Base-by-base conservation (phyloP, 305 asterid genomes). In the Solanum hybrid region DNA sequence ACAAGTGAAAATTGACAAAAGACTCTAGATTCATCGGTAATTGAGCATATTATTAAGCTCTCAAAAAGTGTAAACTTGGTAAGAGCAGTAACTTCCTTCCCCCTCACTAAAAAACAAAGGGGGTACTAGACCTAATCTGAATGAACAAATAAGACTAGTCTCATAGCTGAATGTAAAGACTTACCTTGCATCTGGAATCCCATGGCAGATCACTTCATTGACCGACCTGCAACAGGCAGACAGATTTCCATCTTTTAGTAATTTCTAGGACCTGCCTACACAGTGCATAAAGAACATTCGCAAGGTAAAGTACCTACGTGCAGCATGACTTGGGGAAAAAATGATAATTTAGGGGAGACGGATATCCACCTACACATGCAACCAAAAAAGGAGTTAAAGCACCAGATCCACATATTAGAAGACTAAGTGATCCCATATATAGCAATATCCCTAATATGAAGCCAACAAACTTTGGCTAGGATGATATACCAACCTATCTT, bases 121-220 rank as follows among this genome's bases (percentile, higher is more conserved):
- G 87, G n/a, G 13, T 9, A 12, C n/a, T 11, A 77, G 26, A 64
- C 13, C 76, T 61, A 86, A 77, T 13, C n/a, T 64, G 75, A 82
- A 37, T 28, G 39, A 77, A 61, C 69, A 42, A 77, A 12, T 61
- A 78, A 57, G 85, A 78, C 76, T 88, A 37, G 64, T 26, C 80
- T 86, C 87, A 84, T 78, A 75, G 89, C 91, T n/a, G 78, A 85
- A 77, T 80, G 79, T 28, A 88, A 84, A 84, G 85, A 91, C 42
- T 90, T 93, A 97, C 99, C 99, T 98, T 88, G 98, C 99, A 96
- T 98, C 99, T 80, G 99, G 99, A 90, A 98, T 98, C 89, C 99
- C 99, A 95, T 98, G 99, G 95, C 99, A 97, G 92, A 98, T 98
- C 35, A 97, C 96, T 94, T 98, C 99, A 94, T 98, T 96, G 74